Evolutionary conservation across 495 filamentous ascomycete species (phyloP).

Genomic region (Hypoxylon fragiforme): DNA sequence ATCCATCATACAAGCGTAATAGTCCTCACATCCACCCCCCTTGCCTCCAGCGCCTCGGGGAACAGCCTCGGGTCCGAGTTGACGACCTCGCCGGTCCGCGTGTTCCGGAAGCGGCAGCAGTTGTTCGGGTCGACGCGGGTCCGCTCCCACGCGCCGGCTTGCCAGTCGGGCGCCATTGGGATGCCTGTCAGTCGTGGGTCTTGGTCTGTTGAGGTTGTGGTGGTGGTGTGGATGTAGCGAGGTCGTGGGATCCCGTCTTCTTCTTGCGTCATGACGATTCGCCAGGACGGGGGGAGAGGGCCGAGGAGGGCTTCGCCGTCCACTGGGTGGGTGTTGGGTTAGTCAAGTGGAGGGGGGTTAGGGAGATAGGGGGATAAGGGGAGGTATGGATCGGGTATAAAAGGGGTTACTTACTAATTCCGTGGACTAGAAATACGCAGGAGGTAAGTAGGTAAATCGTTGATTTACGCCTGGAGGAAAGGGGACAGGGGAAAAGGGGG

Average conservation of each 20-base stretch:
- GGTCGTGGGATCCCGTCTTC: not conserved
- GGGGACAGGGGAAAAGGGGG: no score
- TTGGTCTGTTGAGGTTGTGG: not conserved
- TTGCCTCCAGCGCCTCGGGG: slow-evolving; percentile 6
- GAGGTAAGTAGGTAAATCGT: no score
- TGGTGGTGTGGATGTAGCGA: not conserved
- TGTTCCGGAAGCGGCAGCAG: slow-evolving; percentile 12
- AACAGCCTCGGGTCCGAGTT: slow-evolving; percentile 26
- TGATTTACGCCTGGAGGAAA: no score
- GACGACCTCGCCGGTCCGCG: slow-evolving; percentile 17
- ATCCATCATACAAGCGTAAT: slow-evolving; percentile 20
- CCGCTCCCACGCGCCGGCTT: slow-evolving; percentile 7
- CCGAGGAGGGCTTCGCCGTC: slow-evolving; percentile 19
- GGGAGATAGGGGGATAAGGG: not conserved
- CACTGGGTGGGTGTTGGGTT: not conserved
- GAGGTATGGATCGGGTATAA: not conserved
- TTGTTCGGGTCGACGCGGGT: slow-evolving; percentile 5
- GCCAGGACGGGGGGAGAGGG: slow-evolving; percentile 7
- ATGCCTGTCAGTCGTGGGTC: slow-evolving; percentile 14
- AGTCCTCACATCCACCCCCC: slow-evolving; percentile 8
- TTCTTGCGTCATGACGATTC: not conserved
- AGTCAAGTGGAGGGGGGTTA: not conserved
- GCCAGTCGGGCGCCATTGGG: slow-evolving; percentile 13
- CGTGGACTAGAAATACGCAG: slow-evolving; percentile 15
- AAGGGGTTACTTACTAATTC: slow-evolving; percentile 13